Evolutionary conservation across 139 green algal species (phyloP).

Genomic region (Desmodesmus armatus): DNA sequence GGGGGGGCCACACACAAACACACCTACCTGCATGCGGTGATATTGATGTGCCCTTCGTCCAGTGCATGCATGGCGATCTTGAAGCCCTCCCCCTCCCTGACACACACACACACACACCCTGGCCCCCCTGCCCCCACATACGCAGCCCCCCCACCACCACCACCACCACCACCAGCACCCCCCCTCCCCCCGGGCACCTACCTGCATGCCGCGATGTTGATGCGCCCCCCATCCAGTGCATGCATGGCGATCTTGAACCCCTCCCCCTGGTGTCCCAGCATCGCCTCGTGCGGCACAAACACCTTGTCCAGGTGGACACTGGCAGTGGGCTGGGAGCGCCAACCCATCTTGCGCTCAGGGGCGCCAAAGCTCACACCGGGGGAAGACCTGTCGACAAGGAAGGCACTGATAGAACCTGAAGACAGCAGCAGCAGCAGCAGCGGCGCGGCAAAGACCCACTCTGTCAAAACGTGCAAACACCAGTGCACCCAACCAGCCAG

Average conservation of each 20-base stretch:
- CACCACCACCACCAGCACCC: background rate
- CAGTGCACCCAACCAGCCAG: too few species aligned
- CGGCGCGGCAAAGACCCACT: too few species aligned
- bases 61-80: constrained; percentile 84
- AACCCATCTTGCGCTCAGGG: constrained; percentile 85
- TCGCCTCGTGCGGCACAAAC: constrained; percentile 56
- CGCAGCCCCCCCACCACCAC: too few species aligned
- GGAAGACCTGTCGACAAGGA: constrained; percentile 43
- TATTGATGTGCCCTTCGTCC: constrained; percentile 89
- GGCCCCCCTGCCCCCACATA: too few species aligned
- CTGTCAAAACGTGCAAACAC: too few species aligned
- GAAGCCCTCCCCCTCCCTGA: too few species aligned
- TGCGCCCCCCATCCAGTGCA: constrained; percentile 80
- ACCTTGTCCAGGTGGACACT: constrained; percentile 76
- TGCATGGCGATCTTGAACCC: constrained; percentile 88
- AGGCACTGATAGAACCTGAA: constrained; percentile 38
- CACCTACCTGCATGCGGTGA: constrained; percentile 59
- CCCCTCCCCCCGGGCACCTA: background rate
- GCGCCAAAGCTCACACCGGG: constrained; percentile 82
- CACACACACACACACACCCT: too few species aligned
- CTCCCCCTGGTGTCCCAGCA: constrained; percentile 74
- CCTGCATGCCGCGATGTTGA: constrained; percentile 82
- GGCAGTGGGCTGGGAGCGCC: constrained; percentile 84
- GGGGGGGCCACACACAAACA: background rate
- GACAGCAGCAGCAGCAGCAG: background rate